Evolutionary conservation across 2,329 filamentous ascomycete species (phyloP), one percentile per base, ranked within the genome.

Genomic region (Dothideomycetidae sp.): DNA sequence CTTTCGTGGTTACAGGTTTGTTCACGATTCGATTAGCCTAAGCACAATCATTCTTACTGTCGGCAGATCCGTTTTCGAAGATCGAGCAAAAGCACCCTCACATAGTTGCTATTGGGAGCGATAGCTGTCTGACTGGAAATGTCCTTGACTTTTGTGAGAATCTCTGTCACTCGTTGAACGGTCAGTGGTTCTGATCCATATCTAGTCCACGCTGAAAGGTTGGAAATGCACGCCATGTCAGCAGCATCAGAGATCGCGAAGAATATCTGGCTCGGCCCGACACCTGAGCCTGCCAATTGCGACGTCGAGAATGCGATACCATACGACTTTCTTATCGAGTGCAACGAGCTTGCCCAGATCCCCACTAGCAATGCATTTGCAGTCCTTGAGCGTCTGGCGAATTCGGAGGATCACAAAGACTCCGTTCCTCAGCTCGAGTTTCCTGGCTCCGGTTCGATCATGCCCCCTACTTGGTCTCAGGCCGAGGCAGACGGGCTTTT

Each of bases 171-270:
- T n/a, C n/a, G n/a, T n/a, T n/a, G n/a, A n/a, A n/a, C n/a, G n/a
- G n/a, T n/a, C n/a, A n/a, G n/a, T n/a, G n/a, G n/a, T n/a, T n/a
- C n/a, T n/a, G n/a, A n/a, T n/a, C n/a, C n/a, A n/a, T n/a, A 71
- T 67, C 5, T 28, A 38, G 36, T 38, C 36, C 36, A 38, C 18
- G 19, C 30, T 12, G 36, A 38, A 15, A 16, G 86, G 40, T 60
- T 73, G 34, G 90, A 98, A 61, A 96, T 98, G 88, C 85, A 81
- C 56, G 70, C 70, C 42, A 94, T 96, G 88, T 86, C 88, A 9
- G 75, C 75, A 49, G 79, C 86, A 3, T 85, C 85, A 0, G 81
- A 93, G 56, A 93, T 96, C 44, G 77, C 82, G 37, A 70, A 73
- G 46, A 94, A 94, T 53, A 83, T 96, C 16, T 96, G 79, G 71